Percentiles rank a stretch among this genome's conserved stretches.
Evolutionary conservation across 1,284 basidiomycete species (phyloP).

Genomic region (Ustilago cynodontis): DNA sequence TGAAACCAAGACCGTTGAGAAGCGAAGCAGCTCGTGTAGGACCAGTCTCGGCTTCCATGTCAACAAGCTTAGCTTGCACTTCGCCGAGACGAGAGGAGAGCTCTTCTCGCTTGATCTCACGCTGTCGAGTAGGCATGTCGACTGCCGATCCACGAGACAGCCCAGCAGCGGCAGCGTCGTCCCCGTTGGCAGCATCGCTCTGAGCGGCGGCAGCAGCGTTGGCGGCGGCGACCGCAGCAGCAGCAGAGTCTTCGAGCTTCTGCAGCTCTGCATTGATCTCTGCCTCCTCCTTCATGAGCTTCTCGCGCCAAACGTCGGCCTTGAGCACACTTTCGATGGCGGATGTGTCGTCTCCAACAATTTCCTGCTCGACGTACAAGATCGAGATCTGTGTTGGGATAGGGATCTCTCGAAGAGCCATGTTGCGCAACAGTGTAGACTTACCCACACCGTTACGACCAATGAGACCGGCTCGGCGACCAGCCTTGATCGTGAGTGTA

Average conservation of each 20-base stretch:
- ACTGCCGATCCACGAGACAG: slow-evolving; percentile 59
- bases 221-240: slow-evolving; percentile 52
- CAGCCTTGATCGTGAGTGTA: slow-evolving; percentile 47
- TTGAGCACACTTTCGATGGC: slow-evolving; percentile 95
- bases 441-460: slow-evolving; percentile 90
- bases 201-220: slow-evolving; percentile 43
- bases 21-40: slow-evolving; percentile 91
- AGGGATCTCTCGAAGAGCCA: slow-evolving; percentile 93
- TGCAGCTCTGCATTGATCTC: slow-evolving; percentile 61
- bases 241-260: slow-evolving; percentile 59
- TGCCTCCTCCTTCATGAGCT: slow-evolving; percentile 63
- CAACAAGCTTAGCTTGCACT: slow-evolving; percentile 88
- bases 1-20: slow-evolving; percentile 91
- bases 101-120: slow-evolving; percentile 77
- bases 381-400: slow-evolving; percentile 86
- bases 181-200: slow-evolving; percentile 24
- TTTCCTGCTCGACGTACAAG: slow-evolving; percentile 96
- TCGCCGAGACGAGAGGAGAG: slow-evolving; percentile 87
- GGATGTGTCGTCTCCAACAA: slow-evolving; percentile 85
- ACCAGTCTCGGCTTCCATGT: slow-evolving; percentile 98
- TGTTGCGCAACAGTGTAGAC: slow-evolving; percentile 90
- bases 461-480: slow-evolving; percentile 73
- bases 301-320: slow-evolving; percentile 70
- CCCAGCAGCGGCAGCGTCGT: slow-evolving; percentile 36
- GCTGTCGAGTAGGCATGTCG: slow-evolving; percentile 68